These are phyloP conservation scores for Primulina eburnea DNA, from an alignment of 257 asterid genomes.

Conservation along the genomic window DNA sequence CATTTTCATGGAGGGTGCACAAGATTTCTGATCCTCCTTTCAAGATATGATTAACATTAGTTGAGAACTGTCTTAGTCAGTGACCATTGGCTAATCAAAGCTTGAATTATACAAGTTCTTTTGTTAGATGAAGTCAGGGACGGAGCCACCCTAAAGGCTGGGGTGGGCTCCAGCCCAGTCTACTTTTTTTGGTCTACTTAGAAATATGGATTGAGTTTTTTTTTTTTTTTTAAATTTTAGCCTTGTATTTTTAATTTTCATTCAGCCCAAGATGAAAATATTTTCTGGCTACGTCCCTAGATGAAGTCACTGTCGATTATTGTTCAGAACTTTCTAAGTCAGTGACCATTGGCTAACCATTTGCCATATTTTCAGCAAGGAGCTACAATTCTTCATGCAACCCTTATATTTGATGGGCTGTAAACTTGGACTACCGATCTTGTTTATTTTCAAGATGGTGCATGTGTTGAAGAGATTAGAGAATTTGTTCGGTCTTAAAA, in stretches of 20 bases:
- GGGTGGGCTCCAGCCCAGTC: too few relatives aligned
- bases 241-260: too few relatives aligned
- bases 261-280: too few relatives aligned
- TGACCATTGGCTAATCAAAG: conserved; percentile 23
- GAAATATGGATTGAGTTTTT: too few relatives aligned
- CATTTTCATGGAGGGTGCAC: conserved; percentile 82
- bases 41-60: too few relatives aligned
- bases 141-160: too few relatives aligned
- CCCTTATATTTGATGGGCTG: conserved; percentile 95
- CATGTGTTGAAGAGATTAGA: conserved; percentile 63
- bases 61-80: conserved; percentile 14
- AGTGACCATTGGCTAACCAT: not conserved
- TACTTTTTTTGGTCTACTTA: too few relatives aligned
- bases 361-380: conserved; percentile 61
- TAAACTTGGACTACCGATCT: conserved; percentile 94
- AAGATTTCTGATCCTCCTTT: conserved; percentile 99
- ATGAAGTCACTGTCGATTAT: conserved; percentile 95
- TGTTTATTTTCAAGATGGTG: conserved; percentile 85
- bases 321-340: too few relatives aligned
- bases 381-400: conserved; percentile 89
- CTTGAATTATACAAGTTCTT: conserved; percentile 62
- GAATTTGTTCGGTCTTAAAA: conserved; percentile 58
- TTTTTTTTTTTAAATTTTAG: too few relatives aligned
- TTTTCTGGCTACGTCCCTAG: too few relatives aligned
- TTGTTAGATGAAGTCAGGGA: conserved; percentile 94